Conservation (phyloP, 768 basidiomycete genomes). For the Russula abietina region DNA sequence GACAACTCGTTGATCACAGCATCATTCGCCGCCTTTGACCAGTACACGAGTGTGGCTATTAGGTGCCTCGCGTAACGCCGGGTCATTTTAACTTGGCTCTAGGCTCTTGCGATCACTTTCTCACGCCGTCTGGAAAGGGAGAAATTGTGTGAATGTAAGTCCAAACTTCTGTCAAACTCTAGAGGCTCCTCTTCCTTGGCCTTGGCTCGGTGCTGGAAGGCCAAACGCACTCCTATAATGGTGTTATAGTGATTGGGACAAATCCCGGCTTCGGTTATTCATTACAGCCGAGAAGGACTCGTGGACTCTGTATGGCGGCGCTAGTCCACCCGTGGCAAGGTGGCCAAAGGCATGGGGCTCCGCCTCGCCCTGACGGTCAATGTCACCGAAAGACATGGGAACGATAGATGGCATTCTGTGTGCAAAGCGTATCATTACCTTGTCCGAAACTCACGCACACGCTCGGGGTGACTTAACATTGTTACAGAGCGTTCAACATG, state of each 20-base stretch:
- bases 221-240: background rate
- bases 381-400: background rate
- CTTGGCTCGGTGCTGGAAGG: background rate
- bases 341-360: background rate
- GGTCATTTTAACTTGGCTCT: background rate
- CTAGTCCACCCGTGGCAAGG: background rate
- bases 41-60: background rate
- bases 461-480: conserved; percentile 1
- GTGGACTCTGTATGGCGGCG: background rate
- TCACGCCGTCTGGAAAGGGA: conserved; percentile 9
- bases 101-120: background rate
- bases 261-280: conserved; percentile 3
- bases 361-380: background rate
- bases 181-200: background rate
- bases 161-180: background rate
- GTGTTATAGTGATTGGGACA: background rate
- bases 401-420: background rate
- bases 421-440: background rate
- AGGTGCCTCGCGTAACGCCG: background rate
- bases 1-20: conserved; percentile 1
- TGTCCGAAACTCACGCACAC: background rate
- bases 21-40: background rate
- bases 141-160: conserved; percentile 1
- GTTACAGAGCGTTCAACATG: background rate
- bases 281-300: background rate